Evolutionary conservation across 257 asterid genomes (phyloP).

Genomic region (Solanum etuberosum): DNA sequence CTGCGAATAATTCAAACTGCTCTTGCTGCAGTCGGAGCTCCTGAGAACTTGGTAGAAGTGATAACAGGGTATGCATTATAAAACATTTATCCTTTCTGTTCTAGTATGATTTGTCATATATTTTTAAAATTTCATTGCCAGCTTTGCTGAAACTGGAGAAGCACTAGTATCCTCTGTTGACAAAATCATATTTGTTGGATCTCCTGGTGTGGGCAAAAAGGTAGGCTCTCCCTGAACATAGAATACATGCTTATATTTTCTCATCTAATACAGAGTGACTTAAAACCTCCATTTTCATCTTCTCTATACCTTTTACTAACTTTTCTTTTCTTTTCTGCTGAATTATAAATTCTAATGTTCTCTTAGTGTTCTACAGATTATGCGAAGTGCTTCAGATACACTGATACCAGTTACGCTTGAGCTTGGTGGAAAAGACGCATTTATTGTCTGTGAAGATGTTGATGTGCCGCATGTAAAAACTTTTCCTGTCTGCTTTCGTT

Average conservation of each 20-base stretch:
- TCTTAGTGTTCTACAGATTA: slow-evolving; percentile 47
- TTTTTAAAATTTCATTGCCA: slow-evolving; percentile 23
- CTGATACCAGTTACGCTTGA: slow-evolving; percentile 92
- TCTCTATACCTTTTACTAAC: neutral
- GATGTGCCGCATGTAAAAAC: slow-evolving; percentile 75
- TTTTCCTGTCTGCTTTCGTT: neutral
- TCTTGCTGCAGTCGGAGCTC: slow-evolving; percentile 97
- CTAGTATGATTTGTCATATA: slow-evolving; percentile 4
- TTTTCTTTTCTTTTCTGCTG: neutral
- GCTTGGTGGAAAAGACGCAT: slow-evolving; percentile 98
- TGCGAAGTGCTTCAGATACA: slow-evolving; percentile 83
- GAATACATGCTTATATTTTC: neutral
- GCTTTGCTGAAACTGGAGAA: slow-evolving; percentile 99
- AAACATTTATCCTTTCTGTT: neutral
- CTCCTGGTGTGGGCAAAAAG: slow-evolving; percentile 96
- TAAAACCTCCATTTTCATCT: neutral
- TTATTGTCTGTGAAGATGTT: slow-evolving; percentile 91
- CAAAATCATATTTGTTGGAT: slow-evolving; percentile 93
- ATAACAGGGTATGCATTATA: slow-evolving; percentile 74
- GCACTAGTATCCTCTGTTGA: slow-evolving; percentile 88
- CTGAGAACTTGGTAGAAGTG: slow-evolving; percentile 94
- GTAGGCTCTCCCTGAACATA: slow-evolving; percentile 22
- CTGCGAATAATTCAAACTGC: slow-evolving; percentile 88
- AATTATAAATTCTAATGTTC: neutral
- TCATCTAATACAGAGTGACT: neutral